Conservation (phyloP, 2,329 filamentous ascomycete species). For the Emydomyces testavorans region DNA sequence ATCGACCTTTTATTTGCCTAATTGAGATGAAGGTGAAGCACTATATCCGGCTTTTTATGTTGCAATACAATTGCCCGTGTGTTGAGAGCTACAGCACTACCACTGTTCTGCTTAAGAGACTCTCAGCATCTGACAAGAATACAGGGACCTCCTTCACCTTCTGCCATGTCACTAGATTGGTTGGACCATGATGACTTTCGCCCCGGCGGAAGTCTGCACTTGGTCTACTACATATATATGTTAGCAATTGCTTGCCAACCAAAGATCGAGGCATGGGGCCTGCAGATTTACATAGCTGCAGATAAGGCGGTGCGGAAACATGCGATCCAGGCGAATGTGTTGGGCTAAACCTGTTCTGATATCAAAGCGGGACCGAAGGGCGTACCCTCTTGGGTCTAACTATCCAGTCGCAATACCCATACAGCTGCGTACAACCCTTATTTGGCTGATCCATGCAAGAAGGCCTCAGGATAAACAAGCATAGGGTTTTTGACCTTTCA, state of each 20-base stretch:
- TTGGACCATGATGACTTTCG: slow-evolving; percentile 32
- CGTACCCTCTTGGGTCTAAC: slow-evolving; percentile 42
- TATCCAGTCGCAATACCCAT: slow-evolving; percentile 59
- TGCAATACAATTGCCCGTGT: slow-evolving; percentile 49
- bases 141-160: slow-evolving; percentile 47
- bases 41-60: slow-evolving; percentile 32
- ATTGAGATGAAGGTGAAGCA: slow-evolving; percentile 44
- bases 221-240: slow-evolving; percentile 30
- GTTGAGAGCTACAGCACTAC: slow-evolving; percentile 44
- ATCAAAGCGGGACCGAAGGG: slow-evolving; percentile 45
- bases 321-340: slow-evolving; percentile 51
- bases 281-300: slow-evolving; percentile 32
- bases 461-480: slow-evolving; percentile 54
- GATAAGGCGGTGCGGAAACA: slow-evolving; percentile 46
- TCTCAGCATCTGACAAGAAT: slow-evolving; percentile 53
- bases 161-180: slow-evolving; percentile 44
- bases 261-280: slow-evolving; percentile 36
- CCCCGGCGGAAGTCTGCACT: slow-evolving; percentile 40
- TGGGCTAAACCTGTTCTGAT: slow-evolving; percentile 44
- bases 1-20: slow-evolving; percentile 17
- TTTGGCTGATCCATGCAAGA: background rate
- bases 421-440: slow-evolving; percentile 32
- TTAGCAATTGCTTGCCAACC: slow-evolving; percentile 39
- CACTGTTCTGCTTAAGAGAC: slow-evolving; percentile 47
- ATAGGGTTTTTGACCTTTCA: slow-evolving; percentile 42